Percentiles rank a stretch among this genome's conserved stretches.
Conservation (phyloP, 2,329 filamentous ascomycete genomes). For the Botryosphaeria dothidea region DNA sequence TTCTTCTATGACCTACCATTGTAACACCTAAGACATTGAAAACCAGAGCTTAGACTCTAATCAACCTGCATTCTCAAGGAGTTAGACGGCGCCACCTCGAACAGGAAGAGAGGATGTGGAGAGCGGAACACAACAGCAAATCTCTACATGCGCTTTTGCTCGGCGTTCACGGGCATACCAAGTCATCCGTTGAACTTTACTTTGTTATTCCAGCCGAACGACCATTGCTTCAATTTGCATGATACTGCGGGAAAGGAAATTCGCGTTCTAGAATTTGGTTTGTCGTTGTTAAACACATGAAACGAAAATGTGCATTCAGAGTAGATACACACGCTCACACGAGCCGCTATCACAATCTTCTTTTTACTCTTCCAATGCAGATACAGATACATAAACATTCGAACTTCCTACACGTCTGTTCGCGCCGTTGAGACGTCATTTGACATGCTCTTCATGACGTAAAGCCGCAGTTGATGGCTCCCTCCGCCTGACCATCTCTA, state of each 20-base stretch:
- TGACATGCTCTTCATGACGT: too few relatives aligned
- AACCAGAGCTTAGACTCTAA: not conserved
- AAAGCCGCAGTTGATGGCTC: too few relatives aligned
- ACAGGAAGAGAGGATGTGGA: not conserved
- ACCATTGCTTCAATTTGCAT: not conserved
- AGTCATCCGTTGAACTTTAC: not conserved
- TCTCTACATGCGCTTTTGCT: not conserved
- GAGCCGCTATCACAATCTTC: not conserved
- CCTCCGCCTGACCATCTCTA: too few relatives aligned
- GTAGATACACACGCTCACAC: slow-evolving; percentile 11
- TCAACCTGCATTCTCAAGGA: not conserved
- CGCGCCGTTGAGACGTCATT: too few relatives aligned
- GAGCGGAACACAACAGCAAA: not conserved
- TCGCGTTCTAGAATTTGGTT: not conserved
- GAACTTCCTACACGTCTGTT: too few relatives aligned
- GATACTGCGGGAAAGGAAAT: not conserved
- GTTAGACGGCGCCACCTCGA: not conserved
- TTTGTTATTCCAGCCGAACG: not conserved
- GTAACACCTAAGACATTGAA: not conserved
- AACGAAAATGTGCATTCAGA: not conserved
- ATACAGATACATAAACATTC: not conserved
- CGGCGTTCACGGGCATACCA: not conserved
- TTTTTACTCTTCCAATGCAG: not conserved
- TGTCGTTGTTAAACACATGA: not conserved
- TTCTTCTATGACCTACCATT: not conserved